Evolutionary conservation across 805 yeast species (phyloP), one percentile per base, ranked within the genome.

Genomic region (Zygoascus flipseniorum): DNA sequence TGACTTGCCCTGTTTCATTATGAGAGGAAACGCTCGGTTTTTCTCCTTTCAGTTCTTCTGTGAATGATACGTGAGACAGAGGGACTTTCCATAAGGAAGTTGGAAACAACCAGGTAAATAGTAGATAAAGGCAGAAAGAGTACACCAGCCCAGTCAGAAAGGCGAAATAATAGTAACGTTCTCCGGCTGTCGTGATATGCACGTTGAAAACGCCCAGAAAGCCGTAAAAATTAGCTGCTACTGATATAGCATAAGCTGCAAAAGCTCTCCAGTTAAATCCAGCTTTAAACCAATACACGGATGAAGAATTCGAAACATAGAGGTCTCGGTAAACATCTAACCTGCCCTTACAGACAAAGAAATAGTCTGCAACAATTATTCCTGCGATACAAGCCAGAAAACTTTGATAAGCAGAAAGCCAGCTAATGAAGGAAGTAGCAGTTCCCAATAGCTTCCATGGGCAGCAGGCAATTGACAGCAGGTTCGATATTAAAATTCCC

Each of bases 401-500:
- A 20, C 52, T 44, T 50, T 51, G 56, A 50, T 54, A 58, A 9
- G 56, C 54, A 11, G 58, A 50, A 10, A 58, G 55, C 52, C 54
- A 53, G 5, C 42, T 28, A 20, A 58, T 23, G 45, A 58, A 58
- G 5, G 39, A 47, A 2, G 50, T 39, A 2, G 58, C 51, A 16
- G 54, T 48, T 19, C 47, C 50, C 14, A 53, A 51, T 5, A 58
- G 54, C 43, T 58, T 54, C 60, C 60, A 58, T 11, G 60, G 60
- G 16, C 42, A 45, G 35, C 58, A 55, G 26, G 52, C 54, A 2
- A 55, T 32, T 20, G 56, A 50, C 16, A 71, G 56, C n/a, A 63
- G 56, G 2, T 71, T 70, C 59, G 71, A 66, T 31, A 71, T 57
- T 58, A 65, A 65, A 9, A 65, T 62, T 35, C 73, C 75, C 53